These are phyloP conservation scores for Lactarius indigo DNA, from an alignment of 768 basidiomycete species.

Conservation along the genomic window DNA sequence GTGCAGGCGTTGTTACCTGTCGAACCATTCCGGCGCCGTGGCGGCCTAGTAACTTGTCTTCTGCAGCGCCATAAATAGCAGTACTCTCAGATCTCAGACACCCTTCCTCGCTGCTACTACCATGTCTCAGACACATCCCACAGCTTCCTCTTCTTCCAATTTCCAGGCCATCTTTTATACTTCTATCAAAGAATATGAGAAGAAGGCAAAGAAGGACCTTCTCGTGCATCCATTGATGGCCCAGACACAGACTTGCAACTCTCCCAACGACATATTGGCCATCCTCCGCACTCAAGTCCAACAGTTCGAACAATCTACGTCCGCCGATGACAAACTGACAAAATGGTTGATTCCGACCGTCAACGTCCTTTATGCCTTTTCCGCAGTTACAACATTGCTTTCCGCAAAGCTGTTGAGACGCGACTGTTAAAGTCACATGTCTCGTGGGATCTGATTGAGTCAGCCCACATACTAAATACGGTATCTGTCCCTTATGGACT, in stretches of 20 bases:
- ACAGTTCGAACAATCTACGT: neutral
- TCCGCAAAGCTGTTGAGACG: too few relatives aligned
- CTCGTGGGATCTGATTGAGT: too few relatives aligned
- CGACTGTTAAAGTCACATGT: too few relatives aligned
- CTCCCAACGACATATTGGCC: neutral
- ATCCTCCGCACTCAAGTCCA: neutral
- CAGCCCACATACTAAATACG: too few relatives aligned
- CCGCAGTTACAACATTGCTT: too few relatives aligned
- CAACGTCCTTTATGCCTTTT: neutral
- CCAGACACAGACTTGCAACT: neutral
- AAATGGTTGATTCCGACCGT: neutral
- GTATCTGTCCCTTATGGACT: too few relatives aligned
- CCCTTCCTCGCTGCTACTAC: too few relatives aligned
- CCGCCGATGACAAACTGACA: neutral
- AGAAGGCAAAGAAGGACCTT: neutral
- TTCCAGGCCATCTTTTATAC: neutral
- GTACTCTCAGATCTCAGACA: too few relatives aligned
- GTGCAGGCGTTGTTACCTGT: too few relatives aligned
- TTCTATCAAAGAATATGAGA: neutral
- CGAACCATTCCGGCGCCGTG: too few relatives aligned
- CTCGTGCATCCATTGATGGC: neutral
- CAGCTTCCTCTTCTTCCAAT: neutral
- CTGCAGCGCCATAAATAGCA: neutral
- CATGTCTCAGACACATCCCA: neutral
- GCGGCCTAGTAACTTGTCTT: rapidly evolving